Conservation (phyloP, 208 protist genomes). For the Crithidia thermophila region DNA sequence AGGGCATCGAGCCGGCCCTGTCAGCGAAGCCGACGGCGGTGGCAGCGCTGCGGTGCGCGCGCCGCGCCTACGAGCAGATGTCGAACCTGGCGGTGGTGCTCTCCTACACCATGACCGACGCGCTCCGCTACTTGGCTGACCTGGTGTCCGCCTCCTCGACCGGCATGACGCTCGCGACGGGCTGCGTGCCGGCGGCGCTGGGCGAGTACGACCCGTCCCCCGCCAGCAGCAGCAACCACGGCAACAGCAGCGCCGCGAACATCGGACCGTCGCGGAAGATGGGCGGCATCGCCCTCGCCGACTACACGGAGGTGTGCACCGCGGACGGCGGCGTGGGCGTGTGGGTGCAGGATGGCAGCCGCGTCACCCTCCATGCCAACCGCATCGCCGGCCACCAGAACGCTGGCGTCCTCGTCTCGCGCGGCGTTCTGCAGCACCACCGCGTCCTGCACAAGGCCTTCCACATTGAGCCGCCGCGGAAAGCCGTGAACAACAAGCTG, state of each 20-base stretch:
- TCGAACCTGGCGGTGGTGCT: slow-evolving; percentile 47
- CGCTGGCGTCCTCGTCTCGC: slow-evolving; percentile 62
- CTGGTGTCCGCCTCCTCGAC: slow-evolving; percentile 56
- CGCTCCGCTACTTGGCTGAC: slow-evolving; percentile 53
- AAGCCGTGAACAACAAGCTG: not conserved
- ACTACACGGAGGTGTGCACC: slow-evolving; percentile 56
- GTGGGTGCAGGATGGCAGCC: slow-evolving; percentile 73
- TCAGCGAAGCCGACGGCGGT: not conserved
- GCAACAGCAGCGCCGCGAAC: not conserved
- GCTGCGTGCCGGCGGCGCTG: slow-evolving; percentile 35
- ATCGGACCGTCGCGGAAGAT: slow-evolving; percentile 15
- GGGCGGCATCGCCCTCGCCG: slow-evolving; percentile 40
- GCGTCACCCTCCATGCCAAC: slow-evolving; percentile 53
- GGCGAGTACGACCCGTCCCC: not conserved
- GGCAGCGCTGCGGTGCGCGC: not conserved
- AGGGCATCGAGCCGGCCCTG: slow-evolving; percentile 7
- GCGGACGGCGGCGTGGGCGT: slow-evolving; percentile 82
- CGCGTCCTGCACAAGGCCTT: slow-evolving; percentile 37
- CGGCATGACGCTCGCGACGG: slow-evolving; percentile 55
- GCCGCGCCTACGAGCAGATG: slow-evolving; percentile 60
- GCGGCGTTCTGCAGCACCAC: slow-evolving; percentile 61
- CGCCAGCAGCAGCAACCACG: not conserved
- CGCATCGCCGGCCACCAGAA: slow-evolving; percentile 56
- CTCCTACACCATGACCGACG: slow-evolving; percentile 47
- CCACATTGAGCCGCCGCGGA: slow-evolving; percentile 13